These are phyloP conservation scores for Diaporthe aspalathi DNA, from an alignment of 2,329 filamentous ascomycete species.

Conservation along the genomic window DNA sequence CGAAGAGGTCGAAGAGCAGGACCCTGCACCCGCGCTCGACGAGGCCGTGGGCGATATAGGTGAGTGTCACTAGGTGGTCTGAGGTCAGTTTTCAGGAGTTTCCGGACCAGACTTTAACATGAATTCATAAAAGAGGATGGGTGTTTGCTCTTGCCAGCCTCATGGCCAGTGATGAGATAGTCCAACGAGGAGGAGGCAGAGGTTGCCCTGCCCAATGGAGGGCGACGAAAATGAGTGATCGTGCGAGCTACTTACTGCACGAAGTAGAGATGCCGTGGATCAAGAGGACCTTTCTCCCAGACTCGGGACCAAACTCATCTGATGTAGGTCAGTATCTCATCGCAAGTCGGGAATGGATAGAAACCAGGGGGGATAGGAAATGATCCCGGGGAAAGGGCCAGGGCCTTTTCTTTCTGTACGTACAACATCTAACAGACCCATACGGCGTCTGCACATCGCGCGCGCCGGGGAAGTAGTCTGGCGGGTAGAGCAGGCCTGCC, in stretches of 20 bases:
- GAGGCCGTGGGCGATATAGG: slow-evolving; percentile 73
- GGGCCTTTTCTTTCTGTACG: background rate
- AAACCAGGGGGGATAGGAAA: too few relatives aligned
- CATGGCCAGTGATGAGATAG: too few relatives aligned
- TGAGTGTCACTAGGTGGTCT: slow-evolving; percentile 66
- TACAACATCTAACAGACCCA: slow-evolving; percentile 27
- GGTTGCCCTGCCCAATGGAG: background rate
- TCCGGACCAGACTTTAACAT: background rate
- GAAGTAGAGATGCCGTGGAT: slow-evolving; percentile 88
- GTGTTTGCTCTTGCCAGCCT: background rate
- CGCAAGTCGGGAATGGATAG: background rate
- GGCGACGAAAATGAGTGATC: background rate
- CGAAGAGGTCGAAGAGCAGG: slow-evolving; percentile 83
- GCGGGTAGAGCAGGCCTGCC: slow-evolving; percentile 70
- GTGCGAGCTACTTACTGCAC: slow-evolving; percentile 50
- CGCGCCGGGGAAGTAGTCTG: slow-evolving; percentile 75
- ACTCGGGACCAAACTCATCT: slow-evolving; percentile 80
- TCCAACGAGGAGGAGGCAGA: too few relatives aligned
- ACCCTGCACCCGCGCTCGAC: slow-evolving; percentile 74
- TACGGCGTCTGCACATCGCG: slow-evolving; percentile 73
- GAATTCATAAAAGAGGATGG: background rate
- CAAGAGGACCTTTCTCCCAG: slow-evolving; percentile 78
- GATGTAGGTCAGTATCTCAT: background rate
- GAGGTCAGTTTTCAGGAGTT: background rate
- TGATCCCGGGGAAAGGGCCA: background rate